A percentile compares a stretch with the other conserved stretches of the same genome.
Conservation (phyloP, 129 eudicot species). For the Chrysanthemum lavandulifolium region DNA sequence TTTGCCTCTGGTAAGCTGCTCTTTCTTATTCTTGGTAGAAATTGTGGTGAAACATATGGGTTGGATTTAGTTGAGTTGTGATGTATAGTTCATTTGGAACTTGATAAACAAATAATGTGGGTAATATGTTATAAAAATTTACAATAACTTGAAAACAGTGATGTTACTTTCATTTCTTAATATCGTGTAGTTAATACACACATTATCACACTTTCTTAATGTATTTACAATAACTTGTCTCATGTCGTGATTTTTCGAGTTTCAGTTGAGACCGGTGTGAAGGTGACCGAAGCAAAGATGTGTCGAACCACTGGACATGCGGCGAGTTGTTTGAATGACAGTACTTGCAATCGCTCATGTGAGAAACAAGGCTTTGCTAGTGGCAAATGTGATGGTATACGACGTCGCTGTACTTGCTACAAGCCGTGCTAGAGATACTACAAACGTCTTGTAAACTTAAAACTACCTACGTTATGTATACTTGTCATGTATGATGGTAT, state of each 20-base stretch:
- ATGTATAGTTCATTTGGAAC: too few relatives aligned
- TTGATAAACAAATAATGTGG: too few relatives aligned
- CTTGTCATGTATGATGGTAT: neutral
- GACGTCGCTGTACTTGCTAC: constrained; percentile 21
- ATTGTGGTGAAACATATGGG: too few relatives aligned
- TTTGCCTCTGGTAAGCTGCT: constrained; percentile 13
- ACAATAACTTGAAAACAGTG: too few relatives aligned
- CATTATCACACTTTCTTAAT: too few relatives aligned
- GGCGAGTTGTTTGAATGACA: constrained; percentile 11
- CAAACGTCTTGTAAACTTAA: neutral
- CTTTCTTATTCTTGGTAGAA: too few relatives aligned
- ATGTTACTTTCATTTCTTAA: too few relatives aligned
- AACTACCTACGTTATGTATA: constrained; percentile 1
- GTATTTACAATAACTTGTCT: too few relatives aligned
- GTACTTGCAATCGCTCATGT: constrained; percentile 13
- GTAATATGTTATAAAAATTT: too few relatives aligned
- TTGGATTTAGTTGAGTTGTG: too few relatives aligned
- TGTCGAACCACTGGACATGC: constrained; percentile 14
- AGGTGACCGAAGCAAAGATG: constrained; percentile 30
- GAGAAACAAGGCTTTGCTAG: constrained; percentile 26
- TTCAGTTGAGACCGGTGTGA: constrained; percentile 26
- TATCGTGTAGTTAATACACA: too few relatives aligned
- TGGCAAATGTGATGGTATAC: constrained; percentile 27
- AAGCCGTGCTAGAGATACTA: constrained; percentile 21
- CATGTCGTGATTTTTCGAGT: neutral